phyloP scores from a whole-genome alignment of 768 basidiomycete species.

The Candolleomyces aberdarensis region DNA sequence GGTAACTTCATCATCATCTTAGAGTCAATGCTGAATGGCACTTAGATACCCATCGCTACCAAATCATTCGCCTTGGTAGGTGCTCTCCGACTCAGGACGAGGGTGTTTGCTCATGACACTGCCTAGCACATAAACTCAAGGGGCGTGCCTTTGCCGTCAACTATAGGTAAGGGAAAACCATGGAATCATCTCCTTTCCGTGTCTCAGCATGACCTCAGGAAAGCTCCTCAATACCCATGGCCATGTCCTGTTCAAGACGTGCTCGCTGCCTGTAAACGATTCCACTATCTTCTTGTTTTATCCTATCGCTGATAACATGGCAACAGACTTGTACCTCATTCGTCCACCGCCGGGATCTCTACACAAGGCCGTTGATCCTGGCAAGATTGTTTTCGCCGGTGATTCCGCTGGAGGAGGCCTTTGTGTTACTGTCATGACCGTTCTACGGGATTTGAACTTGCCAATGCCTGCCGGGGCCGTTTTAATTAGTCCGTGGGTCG shows the following conservation, averaged over 20 bases:
- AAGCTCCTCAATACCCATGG: conserved; percentile 85
- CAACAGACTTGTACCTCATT: conserved; percentile 68
- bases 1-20: conserved; percentile 15
- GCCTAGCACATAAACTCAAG: conserved; percentile 61
- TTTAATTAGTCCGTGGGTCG: conserved; percentile 80
- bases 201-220: conserved; percentile 34
- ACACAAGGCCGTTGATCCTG: conserved; percentile 61
- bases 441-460: conserved; percentile 66
- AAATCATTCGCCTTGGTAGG: conserved; percentile 54
- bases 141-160: conserved; percentile 67
- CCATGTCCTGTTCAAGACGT: conserved; percentile 76
- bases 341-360: conserved; percentile 59
- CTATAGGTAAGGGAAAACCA: conserved; percentile 31
- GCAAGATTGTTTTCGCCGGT: conserved; percentile 73
- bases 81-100: neutral
- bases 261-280: conserved; percentile 60
- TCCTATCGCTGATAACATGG: neutral
- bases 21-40: neutral
- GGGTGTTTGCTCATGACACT: no score
- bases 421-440: conserved; percentile 55
- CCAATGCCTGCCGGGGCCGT: conserved; percentile 75
- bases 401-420: conserved; percentile 78
- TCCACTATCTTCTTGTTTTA: neutral
- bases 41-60: conserved; percentile 55
- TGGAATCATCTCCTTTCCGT: neutral